These are phyloP conservation scores for Eragrostis curvula DNA, from an alignment of 176 grass and related monocot genomes.

Conservation along the genomic window DNA sequence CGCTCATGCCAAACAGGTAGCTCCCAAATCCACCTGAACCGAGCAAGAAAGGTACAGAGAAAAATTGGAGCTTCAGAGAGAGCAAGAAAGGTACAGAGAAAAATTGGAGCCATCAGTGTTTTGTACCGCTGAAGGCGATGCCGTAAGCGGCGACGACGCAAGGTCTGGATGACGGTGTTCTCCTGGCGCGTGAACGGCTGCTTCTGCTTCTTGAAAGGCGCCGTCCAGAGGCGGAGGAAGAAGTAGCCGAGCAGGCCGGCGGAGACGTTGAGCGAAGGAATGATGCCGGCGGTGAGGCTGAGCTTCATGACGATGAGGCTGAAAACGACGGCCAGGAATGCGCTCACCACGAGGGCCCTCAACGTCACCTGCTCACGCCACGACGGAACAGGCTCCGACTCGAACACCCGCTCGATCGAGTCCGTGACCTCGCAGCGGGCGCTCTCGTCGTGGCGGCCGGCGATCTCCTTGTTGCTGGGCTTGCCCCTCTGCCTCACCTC, in stretches of 20 bases:
- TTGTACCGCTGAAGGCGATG: neutral
- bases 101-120: no score
- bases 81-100: no score
- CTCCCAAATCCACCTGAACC: conserved; percentile 54
- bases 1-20: conserved; percentile 57
- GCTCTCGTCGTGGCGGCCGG: no score
- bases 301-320: conserved; percentile 86
- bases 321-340: conserved; percentile 55
- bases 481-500: no score
- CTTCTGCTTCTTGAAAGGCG: conserved; percentile 24
- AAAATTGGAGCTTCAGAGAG: no score
- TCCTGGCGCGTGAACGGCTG: conserved; percentile 81
- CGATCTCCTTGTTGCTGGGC: no score
- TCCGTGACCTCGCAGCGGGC: no score
- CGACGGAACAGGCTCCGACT: conserved; percentile 47
- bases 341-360: conserved; percentile 62
- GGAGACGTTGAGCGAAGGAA: conserved; percentile 82
- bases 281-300: conserved; percentile 78
- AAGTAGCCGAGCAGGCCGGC: conserved; percentile 74
- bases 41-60: conserved; percentile 36
- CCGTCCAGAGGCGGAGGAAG: conserved; percentile 62
- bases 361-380: conserved; percentile 73
- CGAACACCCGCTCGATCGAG: conserved; percentile 60
- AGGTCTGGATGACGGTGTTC: conserved; percentile 94
- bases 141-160: conserved; percentile 45